Conservation (phyloP, 257 asterid genomes). For the Rehmannia glutinosa region DNA sequence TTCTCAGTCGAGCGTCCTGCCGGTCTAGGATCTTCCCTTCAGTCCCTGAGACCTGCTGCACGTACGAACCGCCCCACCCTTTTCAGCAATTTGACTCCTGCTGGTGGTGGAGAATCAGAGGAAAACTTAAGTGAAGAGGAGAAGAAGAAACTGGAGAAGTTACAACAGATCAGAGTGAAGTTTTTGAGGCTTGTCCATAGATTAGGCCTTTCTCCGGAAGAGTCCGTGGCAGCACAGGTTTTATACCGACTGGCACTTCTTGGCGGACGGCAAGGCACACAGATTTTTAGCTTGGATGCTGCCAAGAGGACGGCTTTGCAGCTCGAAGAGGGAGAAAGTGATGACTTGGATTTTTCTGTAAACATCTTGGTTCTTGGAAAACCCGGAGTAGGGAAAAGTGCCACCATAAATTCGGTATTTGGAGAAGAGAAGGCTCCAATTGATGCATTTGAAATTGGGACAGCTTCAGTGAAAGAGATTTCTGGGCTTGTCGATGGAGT, state of each 20-base stretch:
- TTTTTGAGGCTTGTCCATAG: constrained; percentile 83
- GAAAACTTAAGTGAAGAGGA: constrained; percentile 79
- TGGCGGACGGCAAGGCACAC: constrained; percentile 73
- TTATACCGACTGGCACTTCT: constrained; percentile 66
- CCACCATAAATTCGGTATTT: constrained; percentile 77
- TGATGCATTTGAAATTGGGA: constrained; percentile 65
- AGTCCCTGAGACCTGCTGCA: constrained; percentile 66
- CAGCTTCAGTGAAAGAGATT: constrained; percentile 49
- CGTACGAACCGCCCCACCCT: constrained; percentile 48
- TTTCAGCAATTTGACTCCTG: constrained; percentile 34
- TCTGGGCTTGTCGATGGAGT: constrained; percentile 71
- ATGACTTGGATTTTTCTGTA: constrained; percentile 62
- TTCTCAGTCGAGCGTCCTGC: constrained; percentile 93
- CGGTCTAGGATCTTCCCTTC: constrained; percentile 86
- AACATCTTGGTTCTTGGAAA: constrained; percentile 84
- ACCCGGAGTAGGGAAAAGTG: constrained; percentile 91
- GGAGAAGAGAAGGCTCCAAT: constrained; percentile 74
- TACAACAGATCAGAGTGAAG: constrained; percentile 72
- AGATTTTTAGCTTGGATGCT: constrained; percentile 57
- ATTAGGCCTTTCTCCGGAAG: constrained; percentile 75
- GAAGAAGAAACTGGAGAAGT: constrained; percentile 71
- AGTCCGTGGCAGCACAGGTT: constrained; percentile 77
- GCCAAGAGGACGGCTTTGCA: constrained; percentile 67
- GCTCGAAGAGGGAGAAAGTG: constrained; percentile 60
- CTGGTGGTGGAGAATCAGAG: constrained; percentile 49